A percentile compares a stretch with the other conserved stretches of the same genome.
These are phyloP conservation scores for Hypomontagnella monticulosa DNA, from an alignment of 495 filamentous ascomycete genomes.

Conservation along the genomic window DNA sequence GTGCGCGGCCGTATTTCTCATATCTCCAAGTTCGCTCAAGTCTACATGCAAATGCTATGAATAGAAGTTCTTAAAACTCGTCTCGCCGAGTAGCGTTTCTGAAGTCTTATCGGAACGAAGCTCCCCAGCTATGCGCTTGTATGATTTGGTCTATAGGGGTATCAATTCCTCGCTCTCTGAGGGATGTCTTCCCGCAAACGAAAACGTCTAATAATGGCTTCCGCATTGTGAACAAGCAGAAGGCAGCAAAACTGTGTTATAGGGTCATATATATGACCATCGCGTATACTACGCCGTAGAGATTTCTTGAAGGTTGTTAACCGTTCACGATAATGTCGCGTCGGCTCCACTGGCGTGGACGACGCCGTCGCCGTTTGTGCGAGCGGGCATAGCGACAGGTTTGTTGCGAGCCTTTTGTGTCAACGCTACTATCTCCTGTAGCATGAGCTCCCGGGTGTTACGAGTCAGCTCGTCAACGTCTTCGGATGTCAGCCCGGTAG, in stretches of 20 bases:
- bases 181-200: conserved; percentile 1
- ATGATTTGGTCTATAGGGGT: conserved; percentile 42
- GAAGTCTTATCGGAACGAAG: conserved; percentile 2
- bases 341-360: conserved; percentile 49
- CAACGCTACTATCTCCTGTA: conserved; percentile 73
- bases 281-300: neutral
- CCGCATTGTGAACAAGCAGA: conserved; percentile 13
- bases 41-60: conserved; percentile 18
- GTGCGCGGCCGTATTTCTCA: neutral
- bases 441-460: conserved; percentile 79
- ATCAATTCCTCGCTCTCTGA: conserved; percentile 37
- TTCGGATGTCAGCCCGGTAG: conserved; percentile 74
- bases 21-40: conserved; percentile 7
- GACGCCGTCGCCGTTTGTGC: conserved; percentile 39
- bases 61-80: conserved; percentile 7
- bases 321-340: conserved; percentile 42
- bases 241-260: conserved; percentile 1
- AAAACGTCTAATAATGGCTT: conserved; percentile 2
- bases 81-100: conserved; percentile 4
- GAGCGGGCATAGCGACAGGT: conserved; percentile 44
- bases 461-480: conserved; percentile 85
- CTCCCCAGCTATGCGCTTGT: conserved; percentile 17
- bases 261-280: neutral
- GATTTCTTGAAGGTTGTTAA: neutral
- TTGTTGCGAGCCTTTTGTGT: conserved; percentile 56